phyloP scores from a whole-genome alignment of 768 basidiomycete species.

The Leccinum fibrillosum region DNA sequence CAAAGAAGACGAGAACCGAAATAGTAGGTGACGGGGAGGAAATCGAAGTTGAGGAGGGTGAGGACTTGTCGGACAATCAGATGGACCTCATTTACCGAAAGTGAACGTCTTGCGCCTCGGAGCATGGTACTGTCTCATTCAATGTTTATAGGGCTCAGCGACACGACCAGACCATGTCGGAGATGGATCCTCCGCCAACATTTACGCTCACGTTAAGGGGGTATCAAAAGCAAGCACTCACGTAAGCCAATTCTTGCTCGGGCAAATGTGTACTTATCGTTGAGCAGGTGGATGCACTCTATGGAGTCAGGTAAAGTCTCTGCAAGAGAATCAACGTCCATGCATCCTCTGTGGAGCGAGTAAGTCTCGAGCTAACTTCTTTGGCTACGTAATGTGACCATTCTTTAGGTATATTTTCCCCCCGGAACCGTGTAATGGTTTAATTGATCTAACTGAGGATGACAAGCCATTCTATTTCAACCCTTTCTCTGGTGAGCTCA shows the following conservation, averaged over 20 bases:
- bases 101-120: conserved; percentile 38
- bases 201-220: conserved; percentile 75
- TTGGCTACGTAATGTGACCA: neutral
- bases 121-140: conserved; percentile 1
- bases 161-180: conserved; percentile 70
- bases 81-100: conserved; percentile 81
- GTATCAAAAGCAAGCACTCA: conserved; percentile 93
- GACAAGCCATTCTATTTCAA: conserved; percentile 86
- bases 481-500: conserved; percentile 87
- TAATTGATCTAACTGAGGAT: conserved; percentile 79
- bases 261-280: neutral
- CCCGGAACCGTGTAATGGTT: conserved; percentile 48
- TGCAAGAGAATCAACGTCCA: conserved; percentile 63
- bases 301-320: conserved; percentile 74
- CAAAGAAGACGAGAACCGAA: conserved; percentile 52
- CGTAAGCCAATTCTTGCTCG: conserved; percentile 38
- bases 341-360: conserved; percentile 97
- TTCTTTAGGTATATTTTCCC: conserved; percentile 70
- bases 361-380: conserved; percentile 36
- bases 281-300: conserved; percentile 82
- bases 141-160: conserved; percentile 65
- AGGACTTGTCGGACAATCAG: conserved; percentile 79
- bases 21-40: conserved; percentile 81
- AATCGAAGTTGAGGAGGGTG: conserved; percentile 79
- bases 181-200: conserved; percentile 76